Evolutionary conservation across 768 basidiomycete genomes (phyloP).

Genomic region (Cytidiella melzeri): DNA sequence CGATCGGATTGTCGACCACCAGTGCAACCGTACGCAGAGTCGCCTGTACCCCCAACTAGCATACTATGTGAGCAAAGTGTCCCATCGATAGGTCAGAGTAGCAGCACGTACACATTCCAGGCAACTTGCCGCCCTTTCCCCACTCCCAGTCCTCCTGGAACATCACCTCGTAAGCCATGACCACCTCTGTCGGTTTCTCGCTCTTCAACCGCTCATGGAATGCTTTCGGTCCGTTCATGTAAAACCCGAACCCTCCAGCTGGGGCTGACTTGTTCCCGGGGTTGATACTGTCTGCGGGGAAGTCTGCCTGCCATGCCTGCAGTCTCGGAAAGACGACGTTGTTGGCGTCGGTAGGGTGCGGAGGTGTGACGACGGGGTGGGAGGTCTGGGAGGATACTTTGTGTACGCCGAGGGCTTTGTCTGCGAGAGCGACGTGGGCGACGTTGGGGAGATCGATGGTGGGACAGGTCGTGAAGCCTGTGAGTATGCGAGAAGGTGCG

Average conservation of each 20-base stretch:
- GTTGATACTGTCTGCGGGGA: conserved; percentile 55
- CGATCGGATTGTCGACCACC: conserved; percentile 61
- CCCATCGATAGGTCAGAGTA: neutral
- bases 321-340: neutral
- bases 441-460: conserved; percentile 13
- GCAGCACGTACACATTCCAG: conserved; percentile 54
- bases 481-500: conserved; percentile 8
- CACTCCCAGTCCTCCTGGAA: conserved; percentile 59
- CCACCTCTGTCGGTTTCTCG: conserved; percentile 43
- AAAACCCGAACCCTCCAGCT: conserved; percentile 67
- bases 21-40: conserved; percentile 55
- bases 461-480: conserved; percentile 39
- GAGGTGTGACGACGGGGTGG: conserved; percentile 25
- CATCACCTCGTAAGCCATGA: conserved; percentile 63
- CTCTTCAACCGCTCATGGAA: conserved; percentile 31
- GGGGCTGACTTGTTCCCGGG: conserved; percentile 37
- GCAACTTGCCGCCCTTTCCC: conserved; percentile 72
- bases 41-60: conserved; percentile 54
- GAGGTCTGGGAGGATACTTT: conserved; percentile 35
- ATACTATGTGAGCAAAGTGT: no score
- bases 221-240: conserved; percentile 46
- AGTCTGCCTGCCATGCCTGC: conserved; percentile 56
- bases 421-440: conserved; percentile 30
- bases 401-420: conserved; percentile 44
- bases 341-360: conserved; percentile 7